These are phyloP conservation scores for Penicillium arizonense DNA, from an alignment of 495 filamentous ascomycete species.

Conservation along the genomic window DNA sequence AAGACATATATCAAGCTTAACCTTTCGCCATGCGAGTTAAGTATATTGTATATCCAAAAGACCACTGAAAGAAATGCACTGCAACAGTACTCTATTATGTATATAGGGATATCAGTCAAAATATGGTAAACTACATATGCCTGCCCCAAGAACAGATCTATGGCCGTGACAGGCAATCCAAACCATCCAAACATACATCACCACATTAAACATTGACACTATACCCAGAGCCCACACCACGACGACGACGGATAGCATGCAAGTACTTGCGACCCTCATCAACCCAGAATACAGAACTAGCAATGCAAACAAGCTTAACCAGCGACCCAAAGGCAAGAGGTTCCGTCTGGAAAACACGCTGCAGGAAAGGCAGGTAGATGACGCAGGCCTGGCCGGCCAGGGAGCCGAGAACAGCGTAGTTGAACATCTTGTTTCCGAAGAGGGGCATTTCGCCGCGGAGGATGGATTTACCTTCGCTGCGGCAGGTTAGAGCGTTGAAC, in stretches of 20 bases:
- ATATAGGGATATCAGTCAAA: slow-evolving; percentile 5
- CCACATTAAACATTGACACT: slow-evolving; percentile 42
- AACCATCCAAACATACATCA: slow-evolving; percentile 1
- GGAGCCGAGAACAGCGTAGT: slow-evolving; percentile 84
- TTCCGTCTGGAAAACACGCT: slow-evolving; percentile 94
- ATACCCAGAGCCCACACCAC: slow-evolving; percentile 40
- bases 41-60: too few species aligned
- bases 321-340: slow-evolving; percentile 72
- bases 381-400: slow-evolving; percentile 83
- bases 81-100: slow-evolving; percentile 5
- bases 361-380: slow-evolving; percentile 90
- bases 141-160: slow-evolving; percentile 3
- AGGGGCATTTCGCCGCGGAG: slow-evolving; percentile 80
- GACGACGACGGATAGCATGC: slow-evolving; percentile 29
- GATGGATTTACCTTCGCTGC: slow-evolving; percentile 85
- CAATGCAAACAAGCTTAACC: slow-evolving; percentile 64
- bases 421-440: slow-evolving; percentile 89
- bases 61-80: too few species aligned
- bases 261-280: slow-evolving; percentile 86
- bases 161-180: slow-evolving; percentile 2
- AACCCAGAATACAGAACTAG: slow-evolving; percentile 90
- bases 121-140: slow-evolving; percentile 7
- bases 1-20: too few species aligned
- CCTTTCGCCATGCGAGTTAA: too few species aligned
- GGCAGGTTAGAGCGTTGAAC: slow-evolving; percentile 95